phyloP scores from a whole-genome alignment of 345 rosid species.

The Combretum micranthum region DNA sequence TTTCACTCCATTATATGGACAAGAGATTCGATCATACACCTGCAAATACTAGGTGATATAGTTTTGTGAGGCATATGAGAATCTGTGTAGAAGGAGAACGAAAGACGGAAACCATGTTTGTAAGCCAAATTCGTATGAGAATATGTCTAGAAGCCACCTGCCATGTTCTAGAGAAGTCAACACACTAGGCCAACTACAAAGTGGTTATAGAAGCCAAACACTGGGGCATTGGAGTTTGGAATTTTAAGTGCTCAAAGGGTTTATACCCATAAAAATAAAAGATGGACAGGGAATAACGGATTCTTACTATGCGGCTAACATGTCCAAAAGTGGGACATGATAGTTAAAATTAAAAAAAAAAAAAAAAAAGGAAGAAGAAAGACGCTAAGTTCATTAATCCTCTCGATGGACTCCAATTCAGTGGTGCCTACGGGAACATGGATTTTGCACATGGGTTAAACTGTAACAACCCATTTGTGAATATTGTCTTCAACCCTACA shows the following conservation, averaged over 20 bases:
- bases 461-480: too few relatives aligned
- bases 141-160: constrained; percentile 47
- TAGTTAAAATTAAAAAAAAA: too few relatives aligned
- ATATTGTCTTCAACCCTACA: too few relatives aligned
- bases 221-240: constrained; percentile 47
- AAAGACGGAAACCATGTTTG: constrained; percentile 29
- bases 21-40: constrained; percentile 21
- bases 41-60: constrained; percentile 21
- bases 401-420: too few relatives aligned
- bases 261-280: constrained; percentile 33
- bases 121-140: constrained; percentile 28
- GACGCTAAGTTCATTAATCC: too few relatives aligned
- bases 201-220: constrained; percentile 24
- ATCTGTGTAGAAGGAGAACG: constrained; percentile 12
- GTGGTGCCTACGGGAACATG: too few relatives aligned
- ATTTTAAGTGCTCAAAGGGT: constrained; percentile 37
- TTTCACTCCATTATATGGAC: constrained; percentile 20
- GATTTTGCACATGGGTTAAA: too few relatives aligned
- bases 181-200: constrained; percentile 30
- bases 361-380: too few relatives aligned
- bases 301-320: constrained; percentile 45
- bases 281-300: constrained; percentile 32
- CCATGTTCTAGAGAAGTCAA: constrained; percentile 50
- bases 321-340: constrained; percentile 38
- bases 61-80: constrained; percentile 27